phyloP scores from a whole-genome alignment of 2,329 filamentous ascomycete species.

The Ophiostoma montium region DNA sequence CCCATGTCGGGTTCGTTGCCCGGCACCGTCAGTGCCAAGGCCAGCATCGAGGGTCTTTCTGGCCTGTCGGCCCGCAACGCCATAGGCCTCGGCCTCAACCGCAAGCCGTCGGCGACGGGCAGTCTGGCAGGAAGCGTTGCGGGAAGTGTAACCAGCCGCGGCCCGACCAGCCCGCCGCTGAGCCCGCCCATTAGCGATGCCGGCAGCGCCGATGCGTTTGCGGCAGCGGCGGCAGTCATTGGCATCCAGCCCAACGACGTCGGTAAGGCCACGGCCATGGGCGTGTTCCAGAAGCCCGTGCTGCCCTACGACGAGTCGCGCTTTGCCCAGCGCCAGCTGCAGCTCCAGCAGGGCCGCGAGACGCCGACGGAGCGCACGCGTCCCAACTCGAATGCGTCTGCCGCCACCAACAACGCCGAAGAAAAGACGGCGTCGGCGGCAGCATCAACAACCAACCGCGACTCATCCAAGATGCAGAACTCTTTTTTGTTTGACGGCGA shows the following conservation, averaged over 20 bases:
- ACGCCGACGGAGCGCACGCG: slow-evolving; percentile 36
- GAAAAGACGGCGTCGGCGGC: slow-evolving; percentile 11
- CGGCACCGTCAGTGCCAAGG: slow-evolving; percentile 13
- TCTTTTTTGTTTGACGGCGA: slow-evolving; percentile 30
- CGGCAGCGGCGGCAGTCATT: slow-evolving; percentile 45
- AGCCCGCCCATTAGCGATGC: slow-evolving; percentile 57
- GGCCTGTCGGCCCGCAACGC: background rate
- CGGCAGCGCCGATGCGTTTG: slow-evolving; percentile 22
- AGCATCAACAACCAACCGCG: too few relatives aligned
- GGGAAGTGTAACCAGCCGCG: slow-evolving; percentile 23
- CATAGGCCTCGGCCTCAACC: slow-evolving; percentile 13
- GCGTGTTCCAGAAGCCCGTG: slow-evolving; percentile 52
- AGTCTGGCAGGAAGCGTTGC: slow-evolving; percentile 12
- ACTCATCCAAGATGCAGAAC: slow-evolving; percentile 13
- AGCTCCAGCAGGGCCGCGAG: slow-evolving; percentile 63
- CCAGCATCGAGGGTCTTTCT: slow-evolving; percentile 9
- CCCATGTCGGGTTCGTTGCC: slow-evolving; percentile 24
- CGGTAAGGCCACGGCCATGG: slow-evolving; percentile 64
- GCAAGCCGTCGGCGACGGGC: slow-evolving; percentile 8
- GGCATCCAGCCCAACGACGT: slow-evolving; percentile 60
- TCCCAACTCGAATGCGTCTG: slow-evolving; percentile 27
- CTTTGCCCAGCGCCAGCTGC: slow-evolving; percentile 67
- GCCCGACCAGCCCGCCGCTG: slow-evolving; percentile 34
- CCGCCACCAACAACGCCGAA: slow-evolving; percentile 20
- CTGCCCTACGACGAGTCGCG: slow-evolving; percentile 73